Evolutionary conservation across 306 rosid species (phyloP), one percentile per base, ranked within the genome.

Genomic region (Corylus americana): DNA sequence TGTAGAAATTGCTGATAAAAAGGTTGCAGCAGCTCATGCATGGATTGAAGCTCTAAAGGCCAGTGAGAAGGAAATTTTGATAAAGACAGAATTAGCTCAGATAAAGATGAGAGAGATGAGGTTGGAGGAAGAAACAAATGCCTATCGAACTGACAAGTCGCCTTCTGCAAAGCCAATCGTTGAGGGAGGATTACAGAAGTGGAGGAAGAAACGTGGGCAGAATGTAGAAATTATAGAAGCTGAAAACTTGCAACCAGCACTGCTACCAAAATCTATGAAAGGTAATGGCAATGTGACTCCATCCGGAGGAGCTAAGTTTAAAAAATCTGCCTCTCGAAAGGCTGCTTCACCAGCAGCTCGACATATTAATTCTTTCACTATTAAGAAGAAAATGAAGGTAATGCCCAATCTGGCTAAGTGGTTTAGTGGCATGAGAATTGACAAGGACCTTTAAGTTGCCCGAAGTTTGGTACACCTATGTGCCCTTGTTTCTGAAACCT

Each of bases 41-140:
- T 95, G 96, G 99, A 83, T 87, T 75, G 94, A 89, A 85, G 99
- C 97, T 78, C 82, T 95, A 49, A 91, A 88, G 81, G 99, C 97
- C 20, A 93, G 95, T 71, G 97, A 95, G 91, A 87, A 82, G 86
- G 98, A 95, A 83, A 89, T 85, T 76, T 58, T 85, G 79, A 75
- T 83, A 79, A 87, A 84, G 88, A 79, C 82, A 31, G 91, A 91
- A 68, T 58, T 88, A 12, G 86, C 83, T 72, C 76, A 84, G 68
- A 88, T 86, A 77, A 92, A 93, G 83, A 83, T 89, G 29, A 87
- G 83, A 31, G 91, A 90, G 73, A 84, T 75, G 73, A 84, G 70
- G 54, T 17, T 84, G 78, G 88, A 82, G 82, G 84, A 86, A 82
- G 84, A 88, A 82, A 35, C 75, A 74, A 85, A 83, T 78, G 70